phyloP scores from a whole-genome alignment of 2,329 filamentous ascomycete genomes.

The Lecanicillium sp. region DNA sequence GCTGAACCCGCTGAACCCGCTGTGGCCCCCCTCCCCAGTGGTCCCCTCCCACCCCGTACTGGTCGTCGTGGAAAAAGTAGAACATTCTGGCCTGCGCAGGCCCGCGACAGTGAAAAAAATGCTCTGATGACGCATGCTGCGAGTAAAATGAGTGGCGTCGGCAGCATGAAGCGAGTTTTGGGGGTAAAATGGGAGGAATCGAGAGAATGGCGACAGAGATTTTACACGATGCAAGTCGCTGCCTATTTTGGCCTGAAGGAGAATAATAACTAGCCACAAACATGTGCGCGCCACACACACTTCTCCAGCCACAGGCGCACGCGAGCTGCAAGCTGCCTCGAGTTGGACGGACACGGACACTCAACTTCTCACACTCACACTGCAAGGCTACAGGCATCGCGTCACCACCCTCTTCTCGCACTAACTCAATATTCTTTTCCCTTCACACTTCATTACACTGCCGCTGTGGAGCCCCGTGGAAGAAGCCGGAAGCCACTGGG shows the following conservation, averaged over 20 bases:
- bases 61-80: neutral
- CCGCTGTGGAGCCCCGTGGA: constrained; percentile 11
- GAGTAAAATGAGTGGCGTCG: constrained; percentile 6
- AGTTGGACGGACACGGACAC: too few relatives aligned
- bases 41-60: neutral
- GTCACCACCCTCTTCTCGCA: neutral
- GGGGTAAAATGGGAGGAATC: neutral
- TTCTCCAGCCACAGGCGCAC: neutral
- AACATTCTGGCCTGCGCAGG: constrained; percentile 7
- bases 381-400: constrained; percentile 6
- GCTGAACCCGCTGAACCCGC: neutral
- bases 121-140: neutral
- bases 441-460: too few relatives aligned
- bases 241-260: neutral
- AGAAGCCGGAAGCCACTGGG: constrained; percentile 14
- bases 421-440: neutral
- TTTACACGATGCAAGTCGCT: neutral
- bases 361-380: too few relatives aligned
- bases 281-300: neutral
- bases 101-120: neutral
- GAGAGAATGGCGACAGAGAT: neutral
- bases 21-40: too few relatives aligned
- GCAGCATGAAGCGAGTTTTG: neutral
- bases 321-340: neutral
- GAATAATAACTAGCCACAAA: too few relatives aligned